Conservation (phyloP, 2,329 filamentous ascomycete species). For the Davidsoniella australis region DNA sequence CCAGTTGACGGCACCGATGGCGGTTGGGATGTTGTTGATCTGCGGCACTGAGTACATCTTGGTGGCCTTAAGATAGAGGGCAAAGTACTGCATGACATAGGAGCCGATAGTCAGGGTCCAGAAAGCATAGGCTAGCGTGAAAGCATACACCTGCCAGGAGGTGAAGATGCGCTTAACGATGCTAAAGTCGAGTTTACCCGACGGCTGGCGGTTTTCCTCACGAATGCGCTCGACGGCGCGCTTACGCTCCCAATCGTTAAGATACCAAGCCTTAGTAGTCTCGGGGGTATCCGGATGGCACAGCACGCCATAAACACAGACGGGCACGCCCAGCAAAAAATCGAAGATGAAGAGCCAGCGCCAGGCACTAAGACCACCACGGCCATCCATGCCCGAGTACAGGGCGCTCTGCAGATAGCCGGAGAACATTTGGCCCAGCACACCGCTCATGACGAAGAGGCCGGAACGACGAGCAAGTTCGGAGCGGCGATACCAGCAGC, state of each 20-base stretch:
- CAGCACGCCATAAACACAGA: constrained; percentile 13
- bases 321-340: constrained; percentile 10
- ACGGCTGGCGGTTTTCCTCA: constrained; percentile 27
- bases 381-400: constrained; percentile 20
- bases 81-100: constrained; percentile 25
- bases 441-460: constrained; percentile 40
- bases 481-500: constrained; percentile 40
- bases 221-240: constrained; percentile 53
- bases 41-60: constrained; percentile 21
- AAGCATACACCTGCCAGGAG: constrained; percentile 29
- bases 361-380: constrained; percentile 20
- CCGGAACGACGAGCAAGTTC: constrained; percentile 40
- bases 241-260: constrained; percentile 38
- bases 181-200: constrained; percentile 21
- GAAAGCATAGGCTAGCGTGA: constrained; percentile 23
- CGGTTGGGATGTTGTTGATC: constrained; percentile 29
- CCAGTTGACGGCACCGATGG: constrained; percentile 26
- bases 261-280: constrained; percentile 25
- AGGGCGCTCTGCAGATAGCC: constrained; percentile 20
- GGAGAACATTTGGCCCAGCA: constrained; percentile 26
- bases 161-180: constrained; percentile 23
- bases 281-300: constrained; percentile 27
- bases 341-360: constrained; percentile 22
- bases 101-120: constrained; percentile 24
- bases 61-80: constrained; percentile 24